Conservation (phyloP, 352 stramenopile genomes). For the Phytopythium delawarense region DNA sequence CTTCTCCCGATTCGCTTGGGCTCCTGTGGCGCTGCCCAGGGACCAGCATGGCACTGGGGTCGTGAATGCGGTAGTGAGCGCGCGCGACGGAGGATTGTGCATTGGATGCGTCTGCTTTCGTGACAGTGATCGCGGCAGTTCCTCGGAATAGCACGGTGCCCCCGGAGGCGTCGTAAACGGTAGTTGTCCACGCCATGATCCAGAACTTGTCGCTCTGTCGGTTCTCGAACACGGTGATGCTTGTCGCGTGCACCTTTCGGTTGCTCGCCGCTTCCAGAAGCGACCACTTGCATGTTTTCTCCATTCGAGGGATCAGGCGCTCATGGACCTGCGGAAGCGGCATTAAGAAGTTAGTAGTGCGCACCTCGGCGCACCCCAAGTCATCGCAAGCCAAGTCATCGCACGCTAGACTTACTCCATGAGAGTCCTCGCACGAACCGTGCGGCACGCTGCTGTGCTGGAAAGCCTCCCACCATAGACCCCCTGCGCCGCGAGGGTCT, state of each 20-base stretch:
- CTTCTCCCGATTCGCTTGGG: too few relatives aligned
- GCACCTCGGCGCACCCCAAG: too few relatives aligned
- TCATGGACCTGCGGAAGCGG: background rate
- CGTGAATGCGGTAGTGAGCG: conserved; percentile 3
- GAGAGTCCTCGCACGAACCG: background rate
- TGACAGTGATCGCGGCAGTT: background rate
- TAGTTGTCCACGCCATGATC: background rate
- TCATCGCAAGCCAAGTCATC: too few relatives aligned
- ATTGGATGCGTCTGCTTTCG: background rate
- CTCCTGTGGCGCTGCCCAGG: background rate
- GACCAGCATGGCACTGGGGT: background rate
- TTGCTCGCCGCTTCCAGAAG: background rate
- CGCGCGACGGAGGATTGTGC: background rate
- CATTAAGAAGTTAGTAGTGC: too few relatives aligned
- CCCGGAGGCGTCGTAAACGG: background rate
- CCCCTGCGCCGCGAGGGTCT: background rate
- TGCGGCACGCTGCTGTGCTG: background rate
- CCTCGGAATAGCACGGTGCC: background rate
- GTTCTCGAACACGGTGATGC: background rate
- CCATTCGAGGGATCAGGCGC: background rate
- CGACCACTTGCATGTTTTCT: conserved; percentile 1
- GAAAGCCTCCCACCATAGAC: background rate
- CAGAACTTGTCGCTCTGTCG: background rate
- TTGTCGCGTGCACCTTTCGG: background rate
- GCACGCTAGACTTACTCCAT: background rate